Evolutionary conservation across 306 rosid genomes (phyloP).

Genomic region (Urtica urens): DNA sequence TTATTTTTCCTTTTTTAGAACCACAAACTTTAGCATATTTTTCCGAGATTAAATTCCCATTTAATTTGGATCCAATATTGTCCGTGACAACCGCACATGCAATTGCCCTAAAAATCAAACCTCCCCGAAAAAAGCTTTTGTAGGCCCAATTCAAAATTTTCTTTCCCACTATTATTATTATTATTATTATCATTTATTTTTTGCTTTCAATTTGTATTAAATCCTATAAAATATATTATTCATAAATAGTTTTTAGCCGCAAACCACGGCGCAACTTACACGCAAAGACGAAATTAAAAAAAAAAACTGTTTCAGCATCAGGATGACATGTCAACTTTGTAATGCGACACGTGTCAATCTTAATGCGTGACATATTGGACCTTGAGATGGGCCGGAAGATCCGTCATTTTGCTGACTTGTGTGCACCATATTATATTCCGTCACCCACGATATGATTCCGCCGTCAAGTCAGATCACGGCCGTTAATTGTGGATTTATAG

Average conservation of each 20-base stretch:
- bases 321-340: constrained; percentile 32
- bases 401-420: constrained; percentile 13
- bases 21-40: not conserved
- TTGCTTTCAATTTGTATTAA: not conserved
- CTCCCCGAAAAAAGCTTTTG: constrained; percentile 14
- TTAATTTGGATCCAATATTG: constrained; percentile 6
- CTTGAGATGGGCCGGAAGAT: constrained; percentile 15
- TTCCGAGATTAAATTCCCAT: not conserved
- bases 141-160: constrained; percentile 24
- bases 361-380: constrained; percentile 23
- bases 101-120: constrained; percentile 43
- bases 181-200: not conserved
- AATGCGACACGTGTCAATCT: not conserved
- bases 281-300: not conserved
- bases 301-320: not conserved
- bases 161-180: not conserved
- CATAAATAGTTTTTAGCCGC: constrained; percentile 28
- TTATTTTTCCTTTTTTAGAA: constrained; percentile 1
- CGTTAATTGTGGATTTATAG: constrained; percentile 7
- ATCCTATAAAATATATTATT: not conserved
- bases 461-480: constrained; percentile 7
- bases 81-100: constrained; percentile 45
- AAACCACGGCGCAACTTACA: constrained; percentile 35
- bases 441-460: constrained; percentile 9
- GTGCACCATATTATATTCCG: constrained; percentile 17